phyloP scores from a whole-genome alignment of 495 filamentous ascomycete species.

The Glutinoglossum americanum region DNA sequence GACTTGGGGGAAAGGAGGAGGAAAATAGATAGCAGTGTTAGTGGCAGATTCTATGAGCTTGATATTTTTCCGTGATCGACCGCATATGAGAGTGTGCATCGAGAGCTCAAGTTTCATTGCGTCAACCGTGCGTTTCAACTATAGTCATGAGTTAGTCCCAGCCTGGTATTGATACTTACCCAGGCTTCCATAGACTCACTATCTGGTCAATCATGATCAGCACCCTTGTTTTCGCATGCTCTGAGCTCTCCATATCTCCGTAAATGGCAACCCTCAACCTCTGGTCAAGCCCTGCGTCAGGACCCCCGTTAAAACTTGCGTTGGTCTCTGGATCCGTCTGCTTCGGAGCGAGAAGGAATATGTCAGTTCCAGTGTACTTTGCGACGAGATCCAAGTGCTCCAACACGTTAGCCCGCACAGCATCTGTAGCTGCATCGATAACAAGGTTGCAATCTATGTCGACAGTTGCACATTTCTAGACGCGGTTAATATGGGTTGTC shows the following conservation, averaged over 20 bases:
- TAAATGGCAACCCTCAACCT: constrained; percentile 82
- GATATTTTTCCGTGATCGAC: constrained; percentile 83
- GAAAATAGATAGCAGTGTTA: constrained; percentile 92
- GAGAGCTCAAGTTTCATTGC: constrained; percentile 63
- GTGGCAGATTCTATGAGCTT: constrained; percentile 88
- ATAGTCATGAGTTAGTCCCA: constrained; percentile 5
- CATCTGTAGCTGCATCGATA: constrained; percentile 44
- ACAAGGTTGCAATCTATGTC: constrained; percentile 82
- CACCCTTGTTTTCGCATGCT: constrained; percentile 89
- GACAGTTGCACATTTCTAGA: constrained; percentile 70
- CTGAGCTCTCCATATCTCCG: constrained; percentile 81
- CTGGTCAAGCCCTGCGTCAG: constrained; percentile 49
- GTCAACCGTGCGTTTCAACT: constrained; percentile 78
- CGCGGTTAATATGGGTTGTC: constrained; percentile 5
- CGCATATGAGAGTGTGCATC: constrained; percentile 75
- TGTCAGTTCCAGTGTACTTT: constrained; percentile 74
- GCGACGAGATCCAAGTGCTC: constrained; percentile 69
- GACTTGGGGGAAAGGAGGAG: constrained; percentile 72
- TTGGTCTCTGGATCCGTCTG: constrained; percentile 29
- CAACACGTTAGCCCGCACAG: constrained; percentile 47
- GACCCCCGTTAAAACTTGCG: constrained; percentile 40
- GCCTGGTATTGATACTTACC: neutral
- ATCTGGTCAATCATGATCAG: constrained; percentile 95
- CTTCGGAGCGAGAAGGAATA: constrained; percentile 80
- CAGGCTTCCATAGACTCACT: constrained; percentile 22